Evolutionary conservation across 306 rosid genomes (phyloP).

Genomic region (Lithocarpus polystachyus): DNA sequence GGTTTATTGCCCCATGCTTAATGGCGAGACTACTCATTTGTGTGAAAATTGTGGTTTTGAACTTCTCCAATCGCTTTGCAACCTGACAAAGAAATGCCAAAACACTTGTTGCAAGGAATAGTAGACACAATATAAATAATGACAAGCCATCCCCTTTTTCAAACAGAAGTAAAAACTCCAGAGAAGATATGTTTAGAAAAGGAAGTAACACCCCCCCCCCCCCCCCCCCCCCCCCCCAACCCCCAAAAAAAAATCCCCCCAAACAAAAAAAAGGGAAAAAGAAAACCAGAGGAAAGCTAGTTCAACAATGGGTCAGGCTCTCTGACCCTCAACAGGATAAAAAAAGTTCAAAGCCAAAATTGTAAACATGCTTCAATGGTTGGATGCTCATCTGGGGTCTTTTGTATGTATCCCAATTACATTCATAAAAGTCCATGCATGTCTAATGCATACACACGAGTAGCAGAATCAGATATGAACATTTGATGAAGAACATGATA

Average conservation of each 20-base stretch:
- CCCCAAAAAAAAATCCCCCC: too few relatives aligned
- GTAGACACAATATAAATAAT: background rate
- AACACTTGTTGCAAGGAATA: background rate
- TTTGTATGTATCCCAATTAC: too few relatives aligned
- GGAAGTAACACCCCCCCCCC: too few relatives aligned
- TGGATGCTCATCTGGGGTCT: background rate
- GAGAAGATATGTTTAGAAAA: background rate
- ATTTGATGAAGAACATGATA: background rate
- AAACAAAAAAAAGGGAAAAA: too few relatives aligned
- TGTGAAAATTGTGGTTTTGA: slow-evolving; percentile 86
- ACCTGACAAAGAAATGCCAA: slow-evolving; percentile 47
- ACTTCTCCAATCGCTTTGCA: slow-evolving; percentile 87
- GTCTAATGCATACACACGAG: background rate
- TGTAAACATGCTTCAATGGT: background rate
- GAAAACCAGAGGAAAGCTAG: background rate
- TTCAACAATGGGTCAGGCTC: background rate
- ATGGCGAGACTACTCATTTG: slow-evolving; percentile 84
- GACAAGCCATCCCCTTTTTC: background rate
- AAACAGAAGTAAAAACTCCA: background rate
- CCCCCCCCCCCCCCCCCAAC: too few relatives aligned
- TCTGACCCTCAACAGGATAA: background rate
- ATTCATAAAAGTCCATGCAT: background rate
- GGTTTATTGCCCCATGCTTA: slow-evolving; percentile 85
- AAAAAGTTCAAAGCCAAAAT: background rate
- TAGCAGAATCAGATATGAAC: background rate